Base-by-base conservation (phyloP, 306 rosid species). In the Cucumis melo region DNA sequence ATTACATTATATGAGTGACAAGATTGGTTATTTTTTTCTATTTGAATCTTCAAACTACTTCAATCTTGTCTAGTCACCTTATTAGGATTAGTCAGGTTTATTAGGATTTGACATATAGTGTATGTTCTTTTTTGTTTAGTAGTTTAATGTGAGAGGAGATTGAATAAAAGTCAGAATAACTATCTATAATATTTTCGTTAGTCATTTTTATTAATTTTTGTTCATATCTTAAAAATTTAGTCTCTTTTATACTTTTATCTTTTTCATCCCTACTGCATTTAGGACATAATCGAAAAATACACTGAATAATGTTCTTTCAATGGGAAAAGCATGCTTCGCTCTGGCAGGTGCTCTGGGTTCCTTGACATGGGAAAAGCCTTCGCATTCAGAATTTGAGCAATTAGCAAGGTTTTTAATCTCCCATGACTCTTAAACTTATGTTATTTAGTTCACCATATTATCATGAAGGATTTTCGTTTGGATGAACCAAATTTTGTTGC, bases 281-380 rank as follows among this genome's bases (percentile, higher is more conserved):
- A 91, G 98, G 90, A 84, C 63, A 90, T 90, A 73, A 90, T 94
- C 58, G 83, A 64, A 81, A 91, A 89, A 83, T 91, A 89, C 86
- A 90, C 89, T 27, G 84, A 63, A 58, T 71, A n/a, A n/a, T n/a
- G 82, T 57, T 90, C 92, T 54, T 85, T 86, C 36, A 61, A 56
- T 50, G 96, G 95, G 79, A 79, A 87, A 85, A 87, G 79, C 84
- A 94, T 80, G 96, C 97, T 19, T n/a, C n/a, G 95, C 97, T 70
- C 81, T 91, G 76, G 92, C 93, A 44, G 90, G 97, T 80, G 88
- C 97, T 46, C 82, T 91, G 13, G 98, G 97, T 75, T 82, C 81
- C 77, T 83, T 90, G 82, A 85, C 93, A n/a, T 94, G 98, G 98
- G 89, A 81, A 59, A 90, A 84, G 75, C 98, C 96, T 16, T 80